Evolutionary conservation across 2,329 filamentous ascomycete species (phyloP).

Genomic region (Colletotrichum aenigma): DNA sequence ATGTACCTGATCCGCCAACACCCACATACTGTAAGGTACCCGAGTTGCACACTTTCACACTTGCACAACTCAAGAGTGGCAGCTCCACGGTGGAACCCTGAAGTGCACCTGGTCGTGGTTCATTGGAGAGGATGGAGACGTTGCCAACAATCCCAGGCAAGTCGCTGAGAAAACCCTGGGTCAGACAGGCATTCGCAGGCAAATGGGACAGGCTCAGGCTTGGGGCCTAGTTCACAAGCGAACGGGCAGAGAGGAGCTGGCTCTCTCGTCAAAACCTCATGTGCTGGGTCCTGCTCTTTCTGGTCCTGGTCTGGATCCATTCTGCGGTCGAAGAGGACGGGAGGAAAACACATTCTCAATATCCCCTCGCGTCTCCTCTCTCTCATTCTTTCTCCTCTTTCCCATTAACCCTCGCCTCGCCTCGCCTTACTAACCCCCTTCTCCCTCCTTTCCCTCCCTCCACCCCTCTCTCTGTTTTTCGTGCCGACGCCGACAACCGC

Average conservation of each 20-base stretch:
- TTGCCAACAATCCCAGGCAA: background rate
- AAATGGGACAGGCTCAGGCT: background rate
- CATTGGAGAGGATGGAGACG: background rate
- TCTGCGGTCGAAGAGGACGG: background rate
- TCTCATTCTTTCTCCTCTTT: background rate
- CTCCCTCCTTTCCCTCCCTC: conserved; percentile 1
- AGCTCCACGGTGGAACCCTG: conserved; percentile 6
- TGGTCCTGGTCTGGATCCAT: background rate
- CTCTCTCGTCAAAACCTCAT: background rate
- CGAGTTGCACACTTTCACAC: conserved; percentile 1
- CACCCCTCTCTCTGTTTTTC: conserved; percentile 1
- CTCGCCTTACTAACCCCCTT: conserved; percentile 6
- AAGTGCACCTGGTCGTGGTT: background rate
- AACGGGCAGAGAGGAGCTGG: background rate
- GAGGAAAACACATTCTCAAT: background rate
- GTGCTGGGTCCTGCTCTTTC: background rate
- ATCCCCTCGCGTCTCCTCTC: background rate
- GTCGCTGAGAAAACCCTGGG: background rate
- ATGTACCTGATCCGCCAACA: background rate
- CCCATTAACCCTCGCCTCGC: background rate
- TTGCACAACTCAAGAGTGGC: background rate
- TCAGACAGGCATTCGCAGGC: conserved; percentile 1
- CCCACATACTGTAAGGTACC: conserved; percentile 13
- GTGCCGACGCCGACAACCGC: conserved; percentile 15
- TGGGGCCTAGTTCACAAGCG: background rate